A percentile compares a stretch with the other conserved stretches of the same genome.
phyloP scores from a whole-genome alignment of 106 monocot species.

The Acanthochlamys bracteata region DNA sequence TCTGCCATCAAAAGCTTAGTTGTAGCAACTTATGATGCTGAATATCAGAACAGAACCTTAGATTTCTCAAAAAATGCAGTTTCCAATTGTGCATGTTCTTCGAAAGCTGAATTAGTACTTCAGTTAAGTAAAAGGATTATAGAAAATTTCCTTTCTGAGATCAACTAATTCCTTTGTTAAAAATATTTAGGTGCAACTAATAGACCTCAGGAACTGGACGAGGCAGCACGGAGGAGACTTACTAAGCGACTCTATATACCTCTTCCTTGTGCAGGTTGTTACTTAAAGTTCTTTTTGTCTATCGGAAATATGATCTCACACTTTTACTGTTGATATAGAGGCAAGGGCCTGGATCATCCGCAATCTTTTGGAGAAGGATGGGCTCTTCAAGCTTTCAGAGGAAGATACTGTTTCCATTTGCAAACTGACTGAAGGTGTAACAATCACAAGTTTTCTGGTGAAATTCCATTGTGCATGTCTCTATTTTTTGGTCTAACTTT shows the following conservation, averaged over 20 bases:
- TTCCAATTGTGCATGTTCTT: no score
- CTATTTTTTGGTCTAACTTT: no score
- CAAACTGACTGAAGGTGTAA: conserved; percentile 80
- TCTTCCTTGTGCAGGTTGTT: conserved; percentile 96
- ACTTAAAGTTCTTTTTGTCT: neutral
- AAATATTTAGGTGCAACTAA: conserved; percentile 77
- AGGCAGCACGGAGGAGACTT: conserved; percentile 87
- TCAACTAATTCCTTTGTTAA: neutral
- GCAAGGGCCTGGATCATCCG: conserved; percentile 84
- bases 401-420: conserved; percentile 65
- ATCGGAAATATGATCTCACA: neutral
- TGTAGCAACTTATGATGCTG: no score
- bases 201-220: conserved; percentile 96
- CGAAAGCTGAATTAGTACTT: no score
- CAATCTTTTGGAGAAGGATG: conserved; percentile 93
- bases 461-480: no score
- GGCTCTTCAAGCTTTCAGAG: conserved; percentile 75
- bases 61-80: no score
- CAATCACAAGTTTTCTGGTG: neutral
- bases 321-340: conserved; percentile 38
- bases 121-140: no score
- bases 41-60: no score
- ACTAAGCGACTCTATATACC: conserved; percentile 94
- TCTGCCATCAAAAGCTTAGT: no score
- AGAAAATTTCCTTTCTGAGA: no score